These are phyloP conservation scores for Phaeoacremonium minimum DNA, from an alignment of 2,329 filamentous ascomycete species.

Conservation along the genomic window DNA sequence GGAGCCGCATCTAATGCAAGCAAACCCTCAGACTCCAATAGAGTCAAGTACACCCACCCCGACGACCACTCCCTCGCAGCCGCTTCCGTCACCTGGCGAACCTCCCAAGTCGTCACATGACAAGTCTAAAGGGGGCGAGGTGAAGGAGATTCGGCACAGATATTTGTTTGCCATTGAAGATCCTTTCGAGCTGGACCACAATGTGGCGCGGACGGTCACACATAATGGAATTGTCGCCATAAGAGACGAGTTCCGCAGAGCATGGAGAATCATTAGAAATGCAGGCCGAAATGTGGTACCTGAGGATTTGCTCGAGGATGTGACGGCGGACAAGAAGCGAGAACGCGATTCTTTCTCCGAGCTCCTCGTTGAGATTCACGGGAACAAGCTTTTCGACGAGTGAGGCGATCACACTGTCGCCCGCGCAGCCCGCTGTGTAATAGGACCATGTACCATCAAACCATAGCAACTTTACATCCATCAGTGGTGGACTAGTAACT, in stretches of 20 bases:
- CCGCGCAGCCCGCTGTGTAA: no score
- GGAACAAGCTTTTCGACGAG: constrained; percentile 12
- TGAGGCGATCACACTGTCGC: no score
- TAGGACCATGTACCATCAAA: no score
- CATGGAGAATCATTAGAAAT: constrained; percentile 64
- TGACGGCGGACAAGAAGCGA: constrained; percentile 31
- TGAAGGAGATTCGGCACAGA: constrained; percentile 71
- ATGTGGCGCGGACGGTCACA: constrained; percentile 81
- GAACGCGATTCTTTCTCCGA: constrained; percentile 23
- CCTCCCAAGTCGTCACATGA: constrained; percentile 5
- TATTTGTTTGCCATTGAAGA: constrained; percentile 90
- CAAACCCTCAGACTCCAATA: constrained; percentile 4
- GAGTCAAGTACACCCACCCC: neutral
- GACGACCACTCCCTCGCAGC: neutral
- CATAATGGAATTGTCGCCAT: constrained; percentile 79
- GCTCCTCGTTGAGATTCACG: constrained; percentile 35
- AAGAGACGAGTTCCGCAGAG: constrained; percentile 77
- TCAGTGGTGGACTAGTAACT: no score
- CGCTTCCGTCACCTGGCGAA: constrained; percentile 1
- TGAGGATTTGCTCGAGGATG: constrained; percentile 51
- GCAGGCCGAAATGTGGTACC: constrained; percentile 34
- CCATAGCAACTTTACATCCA: no score
- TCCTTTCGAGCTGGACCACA: constrained; percentile 84
- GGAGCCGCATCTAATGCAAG: constrained; percentile 9
- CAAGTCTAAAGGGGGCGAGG: constrained; percentile 27